Conservation (phyloP, 768 basidiomycete genomes). For the Pleurotus platypus region DNA sequence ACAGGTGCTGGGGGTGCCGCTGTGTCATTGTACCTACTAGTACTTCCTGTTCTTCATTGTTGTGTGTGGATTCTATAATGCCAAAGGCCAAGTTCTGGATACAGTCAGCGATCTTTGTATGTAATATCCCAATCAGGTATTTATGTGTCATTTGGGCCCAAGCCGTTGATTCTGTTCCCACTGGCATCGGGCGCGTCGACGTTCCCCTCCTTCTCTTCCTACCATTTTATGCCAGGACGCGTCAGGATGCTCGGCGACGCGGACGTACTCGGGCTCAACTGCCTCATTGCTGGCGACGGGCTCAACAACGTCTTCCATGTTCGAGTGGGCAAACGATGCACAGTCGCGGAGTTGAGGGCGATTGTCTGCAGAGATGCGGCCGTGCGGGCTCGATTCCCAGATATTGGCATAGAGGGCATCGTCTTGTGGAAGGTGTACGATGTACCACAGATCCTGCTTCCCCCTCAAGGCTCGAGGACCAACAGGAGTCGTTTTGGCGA, state of each 20-base stretch:
- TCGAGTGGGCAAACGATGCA: constrained; percentile 3
- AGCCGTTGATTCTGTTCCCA: constrained; percentile 9
- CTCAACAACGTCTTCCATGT: constrained; percentile 5
- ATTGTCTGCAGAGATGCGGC: constrained; percentile 6
- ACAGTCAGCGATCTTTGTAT: background rate
- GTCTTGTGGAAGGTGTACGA: constrained; percentile 6
- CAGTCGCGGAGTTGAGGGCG: constrained; percentile 8
- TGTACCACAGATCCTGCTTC: background rate
- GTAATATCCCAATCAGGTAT: constrained; percentile 8
- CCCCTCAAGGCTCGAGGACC: constrained; percentile 1
- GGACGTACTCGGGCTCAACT: constrained; percentile 3
- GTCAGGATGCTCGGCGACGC: constrained; percentile 8
- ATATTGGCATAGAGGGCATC: constrained; percentile 2
- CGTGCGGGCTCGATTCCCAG: constrained; percentile 6
- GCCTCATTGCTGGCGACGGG: constrained; percentile 3
- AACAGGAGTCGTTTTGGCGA: background rate
- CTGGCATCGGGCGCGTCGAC: constrained; percentile 4
- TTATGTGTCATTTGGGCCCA: constrained; percentile 7
- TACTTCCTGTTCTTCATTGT: constrained; percentile 5
- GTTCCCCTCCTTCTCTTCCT: background rate
- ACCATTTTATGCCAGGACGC: constrained; percentile 6
- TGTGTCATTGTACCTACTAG: constrained; percentile 5
- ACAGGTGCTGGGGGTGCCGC: background rate
- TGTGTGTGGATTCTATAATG: constrained; percentile 9
- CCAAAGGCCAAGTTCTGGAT: constrained; percentile 6